Base-by-base conservation (phyloP, 1,139 yeast genomes). In the Kodamaea fungicola region DNA sequence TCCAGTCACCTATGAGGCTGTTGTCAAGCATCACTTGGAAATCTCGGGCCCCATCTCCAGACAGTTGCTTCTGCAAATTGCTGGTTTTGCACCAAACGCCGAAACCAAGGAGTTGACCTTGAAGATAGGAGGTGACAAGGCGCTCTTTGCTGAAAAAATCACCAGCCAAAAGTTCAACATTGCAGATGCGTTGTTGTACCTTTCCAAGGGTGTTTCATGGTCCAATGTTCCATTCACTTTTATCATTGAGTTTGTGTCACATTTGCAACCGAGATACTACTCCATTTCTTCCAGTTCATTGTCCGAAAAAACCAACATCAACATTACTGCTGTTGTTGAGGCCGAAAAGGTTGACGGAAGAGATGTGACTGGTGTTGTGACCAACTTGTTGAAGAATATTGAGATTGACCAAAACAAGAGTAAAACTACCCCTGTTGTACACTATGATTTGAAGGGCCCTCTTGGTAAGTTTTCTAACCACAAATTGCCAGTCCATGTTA, bases 21-120 rank as follows among this genome's bases (percentile, higher is more conserved):
- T 84, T 35, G 75, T 88, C 37, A 83, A 96, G 64, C 81, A 89
- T 62, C 88, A 87, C 57, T 72, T 92, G 52, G 97, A 90, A 64
- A 89, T 92, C 50, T 77, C 92, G 31, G 98, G 97, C 28, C 84
- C 96, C 8, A 84, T 92, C 34, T 90, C 97, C 8, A 85, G 98
- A 69, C 96, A 89, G 61, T 75, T 83, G 34, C 70, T 92, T 42
- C 72, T 80, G 34, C 74, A 86, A n/a, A 71, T 92, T 51, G 83
- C 87, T 26, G 83, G 82, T 33, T 92, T 85, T 64, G 94, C 96
- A 29, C 96, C 97, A 32, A 65, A 67, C 42, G 78, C 68, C 6
- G 78, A 69, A 24, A 68, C 80, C 34, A 85, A 82, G 57, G 62
- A 62, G 13, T 64, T 63, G 34, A 69, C 79, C 13, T 58, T 64